A percentile compares a stretch with the other conserved stretches of the same genome.
Evolutionary conservation across 495 filamentous ascomycete genomes (phyloP).

Genomic region (Aspergillus haitiensis): DNA sequence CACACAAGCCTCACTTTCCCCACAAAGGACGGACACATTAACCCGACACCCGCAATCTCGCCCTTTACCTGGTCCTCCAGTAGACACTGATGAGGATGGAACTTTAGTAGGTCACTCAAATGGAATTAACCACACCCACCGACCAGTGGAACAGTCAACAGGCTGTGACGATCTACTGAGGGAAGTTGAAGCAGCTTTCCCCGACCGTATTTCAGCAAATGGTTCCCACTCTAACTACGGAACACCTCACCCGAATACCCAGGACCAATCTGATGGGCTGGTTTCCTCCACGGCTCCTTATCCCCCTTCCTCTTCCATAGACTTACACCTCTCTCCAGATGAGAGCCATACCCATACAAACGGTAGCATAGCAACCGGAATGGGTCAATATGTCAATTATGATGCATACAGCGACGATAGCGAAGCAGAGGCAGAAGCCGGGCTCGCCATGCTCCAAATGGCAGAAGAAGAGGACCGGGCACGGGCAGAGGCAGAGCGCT

Average conservation of each 20-base stretch:
- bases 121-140: slow-evolving; percentile 20
- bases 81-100: slow-evolving; percentile 44
- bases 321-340: slow-evolving; percentile 35
- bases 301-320: neutral
- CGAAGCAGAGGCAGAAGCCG: slow-evolving; percentile 87
- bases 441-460: slow-evolving; percentile 77
- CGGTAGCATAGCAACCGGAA: slow-evolving; percentile 46
- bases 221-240: slow-evolving; percentile 26
- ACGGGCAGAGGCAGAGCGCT: slow-evolving; percentile 46
- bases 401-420: slow-evolving; percentile 69
- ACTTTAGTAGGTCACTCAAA: slow-evolving; percentile 24
- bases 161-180: slow-evolving; percentile 48
- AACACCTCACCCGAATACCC: slow-evolving; percentile 21
- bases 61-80: slow-evolving; percentile 60
- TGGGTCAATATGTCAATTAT: slow-evolving; percentile 51
- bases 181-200: slow-evolving; percentile 50
- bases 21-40: slow-evolving; percentile 52
- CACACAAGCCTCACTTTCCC: slow-evolving; percentile 42
- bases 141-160: slow-evolving; percentile 19
- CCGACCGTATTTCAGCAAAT: slow-evolving; percentile 35
- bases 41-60: slow-evolving; percentile 59
- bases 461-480: slow-evolving; percentile 78
- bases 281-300: neutral
- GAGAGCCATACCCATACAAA: slow-evolving; percentile 53
- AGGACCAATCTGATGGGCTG: slow-evolving; percentile 17